phyloP scores from a whole-genome alignment of 805 yeast genomes.

The Lipomyces kockii region DNA sequence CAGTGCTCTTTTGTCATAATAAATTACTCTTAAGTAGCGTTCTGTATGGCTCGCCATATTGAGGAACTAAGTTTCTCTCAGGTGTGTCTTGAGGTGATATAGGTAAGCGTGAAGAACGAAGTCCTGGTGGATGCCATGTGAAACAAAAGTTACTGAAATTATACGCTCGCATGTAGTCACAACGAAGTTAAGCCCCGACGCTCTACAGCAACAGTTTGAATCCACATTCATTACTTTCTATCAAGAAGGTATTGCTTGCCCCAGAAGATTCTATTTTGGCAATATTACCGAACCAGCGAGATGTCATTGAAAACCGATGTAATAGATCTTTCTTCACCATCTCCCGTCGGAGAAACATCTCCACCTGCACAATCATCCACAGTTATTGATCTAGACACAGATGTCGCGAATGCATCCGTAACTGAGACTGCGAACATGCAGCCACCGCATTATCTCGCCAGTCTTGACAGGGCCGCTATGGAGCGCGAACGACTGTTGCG shows the following conservation, averaged over 20 bases:
- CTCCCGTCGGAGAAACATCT: neutral
- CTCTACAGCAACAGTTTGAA: too few species aligned
- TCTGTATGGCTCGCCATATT: too few species aligned
- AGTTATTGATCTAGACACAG: conserved; percentile 6
- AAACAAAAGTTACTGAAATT: too few species aligned
- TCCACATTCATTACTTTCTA: neutral
- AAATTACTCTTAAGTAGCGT: too few species aligned
- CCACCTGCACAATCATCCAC: conserved; percentile 1
- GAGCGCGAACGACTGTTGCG: conserved; percentile 33
- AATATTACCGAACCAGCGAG: neutral
- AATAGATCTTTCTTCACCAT: neutral
- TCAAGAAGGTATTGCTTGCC: neutral
- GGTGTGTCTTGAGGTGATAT: too few species aligned
- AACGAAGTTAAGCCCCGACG: too few species aligned
- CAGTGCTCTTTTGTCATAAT: too few species aligned
- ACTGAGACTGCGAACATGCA: neutral
- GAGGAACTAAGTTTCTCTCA: too few species aligned
- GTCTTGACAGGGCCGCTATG: conserved; percentile 33
- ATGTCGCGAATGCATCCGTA: neutral
- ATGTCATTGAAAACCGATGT: neutral
- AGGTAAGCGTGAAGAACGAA: too few species aligned
- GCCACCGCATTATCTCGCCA: conserved; percentile 5
- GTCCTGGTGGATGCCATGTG: too few species aligned
- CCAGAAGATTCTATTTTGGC: neutral
- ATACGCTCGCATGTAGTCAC: too few species aligned